Percentiles rank a stretch among this genome's conserved stretches.
phyloP scores from a whole-genome alignment of 805 yeast species.

The Wickerhamomyces ciferrii region DNA sequence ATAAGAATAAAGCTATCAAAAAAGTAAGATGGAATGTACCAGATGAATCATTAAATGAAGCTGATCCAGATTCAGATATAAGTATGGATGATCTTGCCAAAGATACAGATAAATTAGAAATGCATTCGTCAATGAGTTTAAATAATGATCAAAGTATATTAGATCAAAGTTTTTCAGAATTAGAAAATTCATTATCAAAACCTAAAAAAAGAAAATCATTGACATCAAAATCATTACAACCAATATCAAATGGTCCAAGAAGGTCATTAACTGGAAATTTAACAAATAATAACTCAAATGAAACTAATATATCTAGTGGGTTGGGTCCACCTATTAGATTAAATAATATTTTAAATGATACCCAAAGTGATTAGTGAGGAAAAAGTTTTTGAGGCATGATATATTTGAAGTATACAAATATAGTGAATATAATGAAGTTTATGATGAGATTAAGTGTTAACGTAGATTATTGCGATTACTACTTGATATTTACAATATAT shows the following conservation, averaged over 20 bases:
- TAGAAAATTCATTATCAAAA: conserved; percentile 10
- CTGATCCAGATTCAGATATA: conserved; percentile 14
- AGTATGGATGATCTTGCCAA: conserved; percentile 15
- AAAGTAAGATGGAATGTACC: conserved; percentile 45
- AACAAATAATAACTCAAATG: background rate
- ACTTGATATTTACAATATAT: no score
- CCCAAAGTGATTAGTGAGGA: background rate
- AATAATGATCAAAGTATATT: conserved; percentile 2
- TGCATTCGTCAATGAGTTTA: conserved; percentile 5
- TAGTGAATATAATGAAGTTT: background rate
- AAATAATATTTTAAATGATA: background rate
- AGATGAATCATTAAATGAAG: conserved; percentile 3
- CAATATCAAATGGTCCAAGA: conserved; percentile 1
- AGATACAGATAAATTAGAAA: conserved; percentile 14
- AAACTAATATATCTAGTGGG: background rate
- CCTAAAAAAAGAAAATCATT: conserved; percentile 19
- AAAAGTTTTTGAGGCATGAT: no score
- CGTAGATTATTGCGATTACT: no score
- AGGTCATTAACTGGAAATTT: background rate
- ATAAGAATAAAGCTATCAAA: conserved; percentile 23
- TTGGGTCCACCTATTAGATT: conserved; percentile 8
- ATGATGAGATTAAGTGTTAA: no score
- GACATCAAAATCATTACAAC: conserved; percentile 18
- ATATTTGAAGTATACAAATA: background rate
- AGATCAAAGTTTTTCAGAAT: conserved; percentile 15